Conservation (phyloP, 1,284 basidiomycete species). For the Puccinia hordei region DNA sequence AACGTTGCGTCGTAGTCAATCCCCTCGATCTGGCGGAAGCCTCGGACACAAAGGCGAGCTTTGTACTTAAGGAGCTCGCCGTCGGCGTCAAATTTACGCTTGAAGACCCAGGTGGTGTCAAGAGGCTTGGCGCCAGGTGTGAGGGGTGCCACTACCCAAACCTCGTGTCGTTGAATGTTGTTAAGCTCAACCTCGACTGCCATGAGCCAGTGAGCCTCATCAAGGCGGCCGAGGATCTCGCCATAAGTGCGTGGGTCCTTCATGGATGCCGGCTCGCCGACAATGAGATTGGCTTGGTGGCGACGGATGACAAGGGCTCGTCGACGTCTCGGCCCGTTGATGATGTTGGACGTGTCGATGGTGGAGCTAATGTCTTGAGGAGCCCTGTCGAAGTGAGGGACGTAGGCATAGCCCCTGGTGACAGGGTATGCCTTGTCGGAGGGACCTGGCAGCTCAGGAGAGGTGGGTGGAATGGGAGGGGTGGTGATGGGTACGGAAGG, state of each 20-base stretch:
- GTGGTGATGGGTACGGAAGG: neutral
- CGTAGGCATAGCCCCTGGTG: neutral
- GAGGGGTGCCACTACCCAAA: neutral
- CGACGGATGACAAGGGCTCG: too few species aligned
- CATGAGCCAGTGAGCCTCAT: neutral
- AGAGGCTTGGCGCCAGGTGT: neutral
- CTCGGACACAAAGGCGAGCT: neutral
- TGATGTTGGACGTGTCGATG: neutral
- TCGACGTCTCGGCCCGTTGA: neutral
- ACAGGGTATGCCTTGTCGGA: neutral
- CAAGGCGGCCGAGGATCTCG: neutral
- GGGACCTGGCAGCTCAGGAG: neutral
- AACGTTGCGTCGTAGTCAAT: neutral
- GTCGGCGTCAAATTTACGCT: neutral
- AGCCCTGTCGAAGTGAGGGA: neutral
- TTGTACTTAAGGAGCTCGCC: conserved; percentile 8
- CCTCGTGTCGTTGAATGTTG: neutral
- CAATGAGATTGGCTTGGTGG: neutral
- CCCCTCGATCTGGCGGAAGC: conserved; percentile 11
- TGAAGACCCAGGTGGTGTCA: conserved; percentile 26
- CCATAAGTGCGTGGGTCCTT: neutral
- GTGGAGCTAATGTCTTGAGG: neutral
- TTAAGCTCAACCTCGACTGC: conserved; percentile 1
- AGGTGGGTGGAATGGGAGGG: neutral
- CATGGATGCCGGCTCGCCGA: neutral